Base-by-base conservation (phyloP, 192 early-diverging fungal genomes). In the Coemansia sp. region DNA sequence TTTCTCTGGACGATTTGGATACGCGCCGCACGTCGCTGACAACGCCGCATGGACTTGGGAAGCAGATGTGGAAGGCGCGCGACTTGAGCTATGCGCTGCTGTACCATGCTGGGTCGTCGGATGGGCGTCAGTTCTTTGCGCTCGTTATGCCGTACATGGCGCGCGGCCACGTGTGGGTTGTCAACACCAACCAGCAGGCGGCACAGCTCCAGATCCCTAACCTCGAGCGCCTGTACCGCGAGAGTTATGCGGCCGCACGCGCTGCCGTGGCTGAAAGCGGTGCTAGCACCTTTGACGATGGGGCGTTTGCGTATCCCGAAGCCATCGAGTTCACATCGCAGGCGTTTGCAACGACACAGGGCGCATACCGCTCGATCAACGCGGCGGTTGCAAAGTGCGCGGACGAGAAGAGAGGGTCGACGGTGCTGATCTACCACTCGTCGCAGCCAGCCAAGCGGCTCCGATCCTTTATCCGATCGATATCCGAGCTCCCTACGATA, bases 401-500 rank as follows among this genome's bases (percentile, higher is more conserved):
- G 33, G 84, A 87, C 34, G 77, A 85, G 45, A 75, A 83, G 21
- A 74, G 81, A 4, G 89, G 87, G 2, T 82, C 95, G 0, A 88
- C 85, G 2, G 79, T 97, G 10, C 67, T 99, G 21, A 83, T 90
- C 7, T 68, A 94, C 35, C 90, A 93, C 58, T 89, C 94, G 8
- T 82, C 88, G 8, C 70, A 75, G 42, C 70, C 79, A 7, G 64
- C 75, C 8, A 73, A 89, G 45, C 74, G 82, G 20, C 72, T 87
- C 59, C 81, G 77, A 12, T 43, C 77, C 29, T 64, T 59, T 37
- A 64, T 92, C 39, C 75, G 81, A 5, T 66, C 83, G 20, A 58
- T 96, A 2, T 69, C 68, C 16, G 80, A 90, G 10, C 92, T 94
- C 61, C 95, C 97, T 1, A 75, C 84, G 25, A 74, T 95, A 7